These are phyloP conservation scores for Thielaviopsis euricoi DNA, from an alignment of 2,329 filamentous ascomycete genomes.

Conservation along the genomic window DNA sequence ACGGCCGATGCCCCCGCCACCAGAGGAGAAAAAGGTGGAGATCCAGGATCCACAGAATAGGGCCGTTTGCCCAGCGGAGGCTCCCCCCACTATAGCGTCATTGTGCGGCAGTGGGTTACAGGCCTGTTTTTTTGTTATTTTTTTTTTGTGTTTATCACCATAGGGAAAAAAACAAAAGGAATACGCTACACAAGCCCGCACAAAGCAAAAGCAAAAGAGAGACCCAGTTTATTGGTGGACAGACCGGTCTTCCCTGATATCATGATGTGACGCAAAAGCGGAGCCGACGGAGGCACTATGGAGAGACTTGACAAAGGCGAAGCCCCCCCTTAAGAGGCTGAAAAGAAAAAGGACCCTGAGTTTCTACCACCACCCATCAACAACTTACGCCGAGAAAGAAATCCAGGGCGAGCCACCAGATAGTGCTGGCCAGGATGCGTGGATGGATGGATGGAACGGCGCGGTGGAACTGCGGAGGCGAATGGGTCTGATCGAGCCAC, in stretches of 20 bases:
- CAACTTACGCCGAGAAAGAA: not conserved
- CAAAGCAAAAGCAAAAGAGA: not conserved
- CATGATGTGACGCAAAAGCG: not conserved
- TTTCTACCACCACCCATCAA: no score
- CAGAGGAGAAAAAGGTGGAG: not conserved
- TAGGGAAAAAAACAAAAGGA: not conserved
- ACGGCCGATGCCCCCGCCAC: not conserved
- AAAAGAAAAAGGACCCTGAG: not conserved
- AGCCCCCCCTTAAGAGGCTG: not conserved
- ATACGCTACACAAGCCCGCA: not conserved
- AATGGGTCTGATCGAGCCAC: not conserved
- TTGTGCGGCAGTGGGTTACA: not conserved
- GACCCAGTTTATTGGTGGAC: not conserved
- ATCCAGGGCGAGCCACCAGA: not conserved
- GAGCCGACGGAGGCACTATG: not conserved
- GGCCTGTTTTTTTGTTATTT: not conserved
- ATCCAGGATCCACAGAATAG: constrained; percentile 4
- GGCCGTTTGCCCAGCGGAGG: constrained; percentile 4
- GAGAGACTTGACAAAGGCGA: no score
- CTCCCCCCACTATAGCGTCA: constrained; percentile 6
- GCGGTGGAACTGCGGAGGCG: not conserved
- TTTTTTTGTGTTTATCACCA: not conserved
- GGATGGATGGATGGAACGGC: not conserved
- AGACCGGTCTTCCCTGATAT: not conserved
- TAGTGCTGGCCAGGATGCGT: not conserved